Evolutionary conservation across 768 basidiomycete species (phyloP).

Genomic region (Leccinum pellstonianum): DNA sequence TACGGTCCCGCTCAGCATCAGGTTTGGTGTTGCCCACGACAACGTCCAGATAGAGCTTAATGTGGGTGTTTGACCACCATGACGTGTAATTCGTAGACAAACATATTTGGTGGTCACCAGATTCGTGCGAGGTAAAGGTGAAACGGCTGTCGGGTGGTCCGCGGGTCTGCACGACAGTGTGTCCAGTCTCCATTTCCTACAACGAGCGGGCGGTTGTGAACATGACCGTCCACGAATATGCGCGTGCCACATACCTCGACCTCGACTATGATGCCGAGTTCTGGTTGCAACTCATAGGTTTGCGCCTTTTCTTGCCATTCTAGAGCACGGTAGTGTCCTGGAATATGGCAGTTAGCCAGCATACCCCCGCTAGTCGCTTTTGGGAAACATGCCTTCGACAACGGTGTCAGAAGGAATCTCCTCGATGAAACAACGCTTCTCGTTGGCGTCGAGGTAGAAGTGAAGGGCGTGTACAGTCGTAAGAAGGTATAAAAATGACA

Average conservation of each 20-base stretch:
- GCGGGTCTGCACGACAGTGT: slow-evolving; percentile 83
- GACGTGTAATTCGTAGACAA: slow-evolving; percentile 90
- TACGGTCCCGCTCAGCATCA: slow-evolving; percentile 84
- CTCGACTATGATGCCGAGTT: slow-evolving; percentile 86
- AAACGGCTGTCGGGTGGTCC: slow-evolving; percentile 90
- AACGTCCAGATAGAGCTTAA: slow-evolving; percentile 93
- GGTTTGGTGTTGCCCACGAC: slow-evolving; percentile 86
- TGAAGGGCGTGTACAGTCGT: slow-evolving; percentile 74
- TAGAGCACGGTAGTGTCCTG: slow-evolving; percentile 89
- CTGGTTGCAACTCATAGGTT: slow-evolving; percentile 65
- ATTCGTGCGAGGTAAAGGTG: slow-evolving; percentile 96
- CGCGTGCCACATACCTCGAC: slow-evolving; percentile 65
- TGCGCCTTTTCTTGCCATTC: slow-evolving; percentile 83
- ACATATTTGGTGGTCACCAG: slow-evolving; percentile 97
- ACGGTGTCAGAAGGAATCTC: slow-evolving; percentile 95
- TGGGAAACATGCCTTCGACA: slow-evolving; percentile 69
- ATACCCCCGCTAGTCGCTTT: neutral
- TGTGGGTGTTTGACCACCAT: slow-evolving; percentile 85
- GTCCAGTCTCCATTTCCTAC: slow-evolving; percentile 83
- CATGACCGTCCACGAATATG: neutral
- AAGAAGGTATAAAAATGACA: slow-evolving; percentile 41
- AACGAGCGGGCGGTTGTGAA: neutral
- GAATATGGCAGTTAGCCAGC: slow-evolving; percentile 1
- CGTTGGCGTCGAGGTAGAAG: slow-evolving; percentile 94
- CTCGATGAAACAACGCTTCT: slow-evolving; percentile 94